A percentile compares a stretch with the other conserved stretches of the same genome.
Conservation (phyloP, 495 filamentous ascomycete genomes). For the Collariella sp. region DNA sequence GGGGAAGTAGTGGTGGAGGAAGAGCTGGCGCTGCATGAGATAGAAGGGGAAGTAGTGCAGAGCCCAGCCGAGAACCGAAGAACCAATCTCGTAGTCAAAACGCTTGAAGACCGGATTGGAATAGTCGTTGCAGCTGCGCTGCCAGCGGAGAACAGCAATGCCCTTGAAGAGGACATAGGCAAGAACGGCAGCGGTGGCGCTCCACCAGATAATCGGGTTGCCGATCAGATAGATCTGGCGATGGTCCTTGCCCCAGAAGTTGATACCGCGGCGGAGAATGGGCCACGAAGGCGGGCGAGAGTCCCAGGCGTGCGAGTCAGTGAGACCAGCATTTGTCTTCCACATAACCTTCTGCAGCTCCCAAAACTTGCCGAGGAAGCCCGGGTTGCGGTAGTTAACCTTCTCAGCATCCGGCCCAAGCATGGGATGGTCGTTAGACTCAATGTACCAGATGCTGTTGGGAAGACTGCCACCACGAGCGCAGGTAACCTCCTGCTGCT, state of each 20-base stretch:
- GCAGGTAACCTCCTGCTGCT: constrained; percentile 97
- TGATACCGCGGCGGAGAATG: constrained; percentile 87
- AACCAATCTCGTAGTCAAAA: constrained; percentile 95
- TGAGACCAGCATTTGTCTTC: constrained; percentile 92
- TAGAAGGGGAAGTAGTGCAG: constrained; percentile 98
- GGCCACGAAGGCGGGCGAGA: constrained; percentile 93
- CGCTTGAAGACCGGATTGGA: constrained; percentile 72
- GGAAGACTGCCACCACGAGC: constrained; percentile 86
- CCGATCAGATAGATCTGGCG: constrained; percentile 95
- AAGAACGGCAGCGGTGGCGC: constrained; percentile 68
- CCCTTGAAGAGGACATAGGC: constrained; percentile 79
- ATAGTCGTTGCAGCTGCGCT: constrained; percentile 85
- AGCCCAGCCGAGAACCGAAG: constrained; percentile 80
- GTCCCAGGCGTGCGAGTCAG: constrained; percentile 96
- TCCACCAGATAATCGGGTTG: constrained; percentile 95
- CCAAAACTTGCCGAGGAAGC: constrained; percentile 98
- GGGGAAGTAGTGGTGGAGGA: constrained; percentile 85
- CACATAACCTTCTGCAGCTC: constrained; percentile 99
- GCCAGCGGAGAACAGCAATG: constrained; percentile 84
- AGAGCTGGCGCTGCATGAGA: constrained; percentile 89
- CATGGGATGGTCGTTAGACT: constrained; percentile 74
- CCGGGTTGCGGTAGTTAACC: constrained; percentile 90
- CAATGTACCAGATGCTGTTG: constrained; percentile 95
- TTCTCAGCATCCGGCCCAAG: constrained; percentile 70
- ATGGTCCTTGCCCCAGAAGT: constrained; percentile 95